Base-by-base conservation (phyloP, 192 early-diverging fungal species). In the Podila horticola region DNA sequence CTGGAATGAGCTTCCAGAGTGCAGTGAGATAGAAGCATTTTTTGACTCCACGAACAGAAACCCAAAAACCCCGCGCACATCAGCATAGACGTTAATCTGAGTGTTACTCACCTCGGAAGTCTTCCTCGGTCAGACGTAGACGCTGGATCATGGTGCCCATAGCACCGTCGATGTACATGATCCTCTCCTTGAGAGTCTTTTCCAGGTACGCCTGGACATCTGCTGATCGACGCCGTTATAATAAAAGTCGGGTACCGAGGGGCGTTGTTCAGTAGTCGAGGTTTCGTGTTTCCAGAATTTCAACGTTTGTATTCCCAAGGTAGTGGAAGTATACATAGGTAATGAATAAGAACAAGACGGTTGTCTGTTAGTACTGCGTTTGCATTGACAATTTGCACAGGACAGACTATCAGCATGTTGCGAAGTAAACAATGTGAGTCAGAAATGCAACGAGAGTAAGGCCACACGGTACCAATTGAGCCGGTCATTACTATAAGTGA, bases 111-210 rank as follows among this genome's bases (percentile, higher is more conserved):
- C 92, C 92, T 74, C 97, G 86, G 72, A 98, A 97, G 77, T 97
- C 93, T 12, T 86, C 89, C 82, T 98, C 97, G 22, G 88, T 84
- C 17, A 98, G 89, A 26, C 87, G 86, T 62, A 94, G 90, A 38
- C 91, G 84, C 75, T 98, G 97, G 74, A 98, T 93, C 91, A 94
- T 89, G 49, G 94, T 94, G 57, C 95, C 95, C 96, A 98, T 97
- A n/a, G 93, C 96, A 62, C 96, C 97, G 81, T 98, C 97, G 58
- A 98, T 90, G 87, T 94, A 97, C 93, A 98, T 95, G 85, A 98
- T 97, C 64, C 95, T 88, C 86, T 94, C 87, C 66, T 84, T 85
- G 62, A 97, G 85, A 30, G 92, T 92, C 73, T 90, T 79, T 63
- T 90, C 88, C 36, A 98, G 90, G 75, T 95, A 95, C 65, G 86